These are phyloP conservation scores for Limonium bicolor DNA, from an alignment of 148 eudicot species.

Conservation along the genomic window DNA sequence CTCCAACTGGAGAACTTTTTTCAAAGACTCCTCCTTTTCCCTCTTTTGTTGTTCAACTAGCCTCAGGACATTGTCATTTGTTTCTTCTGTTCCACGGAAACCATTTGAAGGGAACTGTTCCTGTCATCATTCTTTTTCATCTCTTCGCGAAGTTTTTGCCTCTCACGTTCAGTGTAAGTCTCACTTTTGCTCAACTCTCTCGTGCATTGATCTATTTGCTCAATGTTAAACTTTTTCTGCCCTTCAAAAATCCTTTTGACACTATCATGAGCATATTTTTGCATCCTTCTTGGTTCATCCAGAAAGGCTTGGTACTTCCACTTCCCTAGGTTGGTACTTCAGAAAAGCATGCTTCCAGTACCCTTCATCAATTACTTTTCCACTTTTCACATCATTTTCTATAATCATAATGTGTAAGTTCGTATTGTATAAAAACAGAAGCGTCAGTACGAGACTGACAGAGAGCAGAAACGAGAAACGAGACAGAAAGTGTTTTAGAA, in stretches of 20 bases:
- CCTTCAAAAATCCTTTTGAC: constrained; percentile 47
- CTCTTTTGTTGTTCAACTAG: constrained; percentile 88
- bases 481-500: no score
- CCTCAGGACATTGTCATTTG: constrained; percentile 72
- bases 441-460: no score
- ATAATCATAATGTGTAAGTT: no score
- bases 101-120: constrained; percentile 60
- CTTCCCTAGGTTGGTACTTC: no score
- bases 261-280: constrained; percentile 46
- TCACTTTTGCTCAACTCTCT: constrained; percentile 58
- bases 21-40: constrained; percentile 67
- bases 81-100: constrained; percentile 70
- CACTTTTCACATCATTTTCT: no score
- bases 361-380: no score
- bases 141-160: constrained; percentile 72
- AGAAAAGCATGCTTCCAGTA: no score
- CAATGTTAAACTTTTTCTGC: constrained; percentile 49
- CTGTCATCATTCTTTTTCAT: constrained; percentile 57
- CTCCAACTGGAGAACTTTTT: constrained; percentile 56
- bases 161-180: constrained; percentile 69
- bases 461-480: no score
- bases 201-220: constrained; percentile 52
- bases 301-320: no score
- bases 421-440: no score
- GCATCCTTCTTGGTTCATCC: constrained; percentile 80